phyloP scores from a whole-genome alignment of 371 early-diverging fungal species.

The Mucor velutinosus region DNA sequence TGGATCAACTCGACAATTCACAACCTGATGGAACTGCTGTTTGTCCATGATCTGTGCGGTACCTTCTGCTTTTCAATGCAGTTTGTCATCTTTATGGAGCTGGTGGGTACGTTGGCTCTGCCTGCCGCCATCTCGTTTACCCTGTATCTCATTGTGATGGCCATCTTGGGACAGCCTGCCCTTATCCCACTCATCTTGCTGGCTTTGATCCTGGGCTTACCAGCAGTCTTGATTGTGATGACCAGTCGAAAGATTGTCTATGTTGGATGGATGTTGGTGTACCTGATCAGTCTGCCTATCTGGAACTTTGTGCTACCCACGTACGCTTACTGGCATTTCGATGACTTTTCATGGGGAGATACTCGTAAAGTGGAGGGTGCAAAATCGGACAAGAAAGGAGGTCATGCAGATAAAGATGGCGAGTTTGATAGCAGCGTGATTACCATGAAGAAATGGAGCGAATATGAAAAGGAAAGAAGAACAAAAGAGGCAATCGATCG shows the following conservation, averaged over 20 bases:
- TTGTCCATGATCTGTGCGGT: slow-evolving; percentile 97
- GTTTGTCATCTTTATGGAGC: slow-evolving; percentile 97
- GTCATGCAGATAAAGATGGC: slow-evolving; percentile 63
- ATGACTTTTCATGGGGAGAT: slow-evolving; percentile 99
- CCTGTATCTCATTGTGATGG: slow-evolving; percentile 75
- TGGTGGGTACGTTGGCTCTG: slow-evolving; percentile 96
- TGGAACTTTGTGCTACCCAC: slow-evolving; percentile 98
- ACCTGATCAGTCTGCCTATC: slow-evolving; percentile 92
- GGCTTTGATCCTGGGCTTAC: slow-evolving; percentile 87
- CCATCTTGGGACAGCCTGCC: slow-evolving; percentile 57
- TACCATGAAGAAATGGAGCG: slow-evolving; percentile 72
- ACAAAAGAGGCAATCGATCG: slow-evolving; percentile 20
- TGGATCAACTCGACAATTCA: slow-evolving; percentile 99
- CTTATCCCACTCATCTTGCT: slow-evolving; percentile 80
- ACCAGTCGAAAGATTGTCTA: slow-evolving; percentile 91
- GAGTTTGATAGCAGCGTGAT: slow-evolving; percentile 67
- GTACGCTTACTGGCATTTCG: slow-evolving; percentile 99
- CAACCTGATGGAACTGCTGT: slow-evolving; percentile 94
- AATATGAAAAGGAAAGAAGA: slow-evolving; percentile 64
- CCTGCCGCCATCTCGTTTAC: slow-evolving; percentile 97
- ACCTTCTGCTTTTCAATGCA: slow-evolving; percentile 99
- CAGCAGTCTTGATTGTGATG: slow-evolving; percentile 91
- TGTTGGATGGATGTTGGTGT: slow-evolving; percentile 95
- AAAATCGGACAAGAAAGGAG: slow-evolving; percentile 55
- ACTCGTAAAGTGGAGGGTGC: slow-evolving; percentile 88